A percentile compares a stretch with the other conserved stretches of the same genome.
These are phyloP conservation scores for Ehretia macrophylla DNA, from an alignment of 257 asterid genomes.

Conservation along the genomic window DNA sequence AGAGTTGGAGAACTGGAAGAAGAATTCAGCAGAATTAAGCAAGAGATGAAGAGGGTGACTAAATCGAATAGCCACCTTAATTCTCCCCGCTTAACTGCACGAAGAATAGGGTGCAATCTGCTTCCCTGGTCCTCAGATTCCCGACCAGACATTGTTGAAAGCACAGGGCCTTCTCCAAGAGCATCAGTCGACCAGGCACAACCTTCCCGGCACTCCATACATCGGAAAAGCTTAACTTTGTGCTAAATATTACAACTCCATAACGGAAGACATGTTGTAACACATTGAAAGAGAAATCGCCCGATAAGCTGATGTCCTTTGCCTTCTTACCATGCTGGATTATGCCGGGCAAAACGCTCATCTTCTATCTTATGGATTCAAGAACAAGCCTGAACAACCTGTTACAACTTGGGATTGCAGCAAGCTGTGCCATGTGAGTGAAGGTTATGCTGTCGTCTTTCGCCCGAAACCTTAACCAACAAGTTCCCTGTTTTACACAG, in stretches of 20 bases:
- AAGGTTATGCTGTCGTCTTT: too few relatives aligned
- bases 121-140: constrained; percentile 56
- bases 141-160: constrained; percentile 47
- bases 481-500: too few relatives aligned
- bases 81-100: constrained; percentile 54
- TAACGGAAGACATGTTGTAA: too few relatives aligned
- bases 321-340: too few relatives aligned
- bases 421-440: too few relatives aligned
- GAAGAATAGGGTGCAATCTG: constrained; percentile 48
- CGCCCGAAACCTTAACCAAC: too few relatives aligned
- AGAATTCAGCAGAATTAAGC: constrained; percentile 72
- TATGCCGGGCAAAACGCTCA: too few relatives aligned
- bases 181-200: constrained; percentile 53
- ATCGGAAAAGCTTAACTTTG: constrained; percentile 58
- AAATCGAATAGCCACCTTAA: constrained; percentile 59
- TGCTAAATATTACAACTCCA: constrained; percentile 21
- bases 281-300: too few relatives aligned
- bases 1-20: constrained; percentile 87
- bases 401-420: too few relatives aligned
- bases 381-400: too few relatives aligned
- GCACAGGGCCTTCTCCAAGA: constrained; percentile 59
- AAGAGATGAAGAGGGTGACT: constrained; percentile 73
- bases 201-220: constrained; percentile 35
- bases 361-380: too few relatives aligned
- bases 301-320: too few relatives aligned